These are phyloP conservation scores for Cryptosporidium muris DNA, from an alignment of 169 alveolate genomes.

Conservation along the genomic window DNA sequence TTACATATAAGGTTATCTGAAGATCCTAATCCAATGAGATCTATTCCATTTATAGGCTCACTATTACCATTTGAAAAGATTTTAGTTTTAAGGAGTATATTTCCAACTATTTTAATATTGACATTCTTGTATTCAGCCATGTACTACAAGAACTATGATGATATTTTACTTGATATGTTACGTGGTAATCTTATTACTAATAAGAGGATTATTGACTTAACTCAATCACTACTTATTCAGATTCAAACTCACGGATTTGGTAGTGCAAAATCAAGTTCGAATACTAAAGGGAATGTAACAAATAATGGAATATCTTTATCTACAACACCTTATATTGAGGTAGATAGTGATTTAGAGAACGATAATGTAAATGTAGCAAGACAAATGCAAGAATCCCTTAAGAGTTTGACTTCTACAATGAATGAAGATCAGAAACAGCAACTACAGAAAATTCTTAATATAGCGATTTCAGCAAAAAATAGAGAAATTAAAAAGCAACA, in stretches of 20 bases:
- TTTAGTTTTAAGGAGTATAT: constrained; percentile 25
- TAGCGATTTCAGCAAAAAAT: constrained; percentile 51
- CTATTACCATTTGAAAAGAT: constrained; percentile 60
- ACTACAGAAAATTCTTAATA: constrained; percentile 23
- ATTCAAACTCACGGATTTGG: constrained; percentile 58
- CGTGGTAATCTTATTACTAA: constrained; percentile 52
- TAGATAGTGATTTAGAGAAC: constrained; percentile 59
- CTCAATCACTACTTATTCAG: constrained; percentile 54
- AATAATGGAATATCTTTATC: neutral
- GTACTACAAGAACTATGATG: constrained; percentile 57
- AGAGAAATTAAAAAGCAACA: constrained; percentile 7
- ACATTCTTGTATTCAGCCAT: constrained; percentile 52
- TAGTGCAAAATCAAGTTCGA: neutral
- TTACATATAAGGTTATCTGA: constrained; percentile 57
- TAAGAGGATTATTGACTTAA: constrained; percentile 60
- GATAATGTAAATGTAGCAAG: constrained; percentile 24
- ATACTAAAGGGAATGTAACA: constrained; percentile 13
- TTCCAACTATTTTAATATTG: neutral
- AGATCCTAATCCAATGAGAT: constrained; percentile 55
- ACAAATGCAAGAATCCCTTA: constrained; percentile 52
- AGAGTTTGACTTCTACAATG: constrained; percentile 62
- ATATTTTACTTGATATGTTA: constrained; percentile 44
- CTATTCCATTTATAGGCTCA: constrained; percentile 32
- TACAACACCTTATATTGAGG: constrained; percentile 20
- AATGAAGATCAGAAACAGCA: constrained; percentile 54